Evolutionary conservation across 306 rosid species (phyloP).

Genomic region (Biancaea sappan): DNA sequence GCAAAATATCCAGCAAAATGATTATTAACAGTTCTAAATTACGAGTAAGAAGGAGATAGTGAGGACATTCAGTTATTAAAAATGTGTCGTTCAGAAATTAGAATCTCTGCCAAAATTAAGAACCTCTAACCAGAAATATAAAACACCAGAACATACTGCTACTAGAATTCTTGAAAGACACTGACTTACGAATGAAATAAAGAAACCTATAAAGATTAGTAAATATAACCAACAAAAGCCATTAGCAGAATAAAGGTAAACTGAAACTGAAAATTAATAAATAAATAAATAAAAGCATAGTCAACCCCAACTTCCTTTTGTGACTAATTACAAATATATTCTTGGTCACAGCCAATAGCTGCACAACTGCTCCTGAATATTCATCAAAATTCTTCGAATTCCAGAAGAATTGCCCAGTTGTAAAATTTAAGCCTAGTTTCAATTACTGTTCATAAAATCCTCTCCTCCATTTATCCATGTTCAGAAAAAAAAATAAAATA

Average conservation of each 20-base stretch:
- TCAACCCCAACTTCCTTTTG: neutral
- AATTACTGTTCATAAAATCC: neutral
- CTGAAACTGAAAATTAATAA: neutral
- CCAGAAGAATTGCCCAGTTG: neutral
- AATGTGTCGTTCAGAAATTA: too few species aligned
- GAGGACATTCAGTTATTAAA: neutral
- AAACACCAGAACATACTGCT: neutral
- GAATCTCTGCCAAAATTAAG: slow-evolving; percentile 1
- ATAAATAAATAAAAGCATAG: neutral
- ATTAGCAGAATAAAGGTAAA: slow-evolving; percentile 5
- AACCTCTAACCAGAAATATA: neutral
- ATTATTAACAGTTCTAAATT: slow-evolving; percentile 18
- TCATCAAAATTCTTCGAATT: neutral
- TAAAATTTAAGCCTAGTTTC: neutral
- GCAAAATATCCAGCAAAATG: slow-evolving; percentile 30
- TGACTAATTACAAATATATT: neutral
- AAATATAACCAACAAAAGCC: neutral
- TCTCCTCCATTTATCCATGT: neutral
- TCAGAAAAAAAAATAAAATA: neutral
- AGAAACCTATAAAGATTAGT: neutral
- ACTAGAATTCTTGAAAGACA: neutral
- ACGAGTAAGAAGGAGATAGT: neutral
- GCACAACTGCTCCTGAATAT: neutral
- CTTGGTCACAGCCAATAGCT: neutral
- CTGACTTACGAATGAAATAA: neutral